A percentile compares a stretch with the other conserved stretches of the same genome.
These are phyloP conservation scores for Fonsecaea multimorphosa DNA, from an alignment of 2,329 filamentous ascomycete genomes.

Conservation along the genomic window DNA sequence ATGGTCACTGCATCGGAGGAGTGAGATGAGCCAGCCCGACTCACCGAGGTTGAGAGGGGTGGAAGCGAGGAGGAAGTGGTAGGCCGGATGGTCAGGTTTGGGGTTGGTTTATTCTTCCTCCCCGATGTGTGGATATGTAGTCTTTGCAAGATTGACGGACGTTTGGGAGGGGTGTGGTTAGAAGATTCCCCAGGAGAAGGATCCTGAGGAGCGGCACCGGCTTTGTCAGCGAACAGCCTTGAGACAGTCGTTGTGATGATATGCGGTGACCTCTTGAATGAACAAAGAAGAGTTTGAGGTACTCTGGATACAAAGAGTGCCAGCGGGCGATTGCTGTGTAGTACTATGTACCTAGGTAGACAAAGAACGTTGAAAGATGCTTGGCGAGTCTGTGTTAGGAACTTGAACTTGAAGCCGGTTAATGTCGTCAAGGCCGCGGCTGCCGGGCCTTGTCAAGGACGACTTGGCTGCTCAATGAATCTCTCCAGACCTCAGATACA, in stretches of 20 bases:
- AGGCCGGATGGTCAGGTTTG: slow-evolving; percentile 34
- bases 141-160: slow-evolving; percentile 37
- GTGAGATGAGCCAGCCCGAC: slow-evolving; percentile 32
- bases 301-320: slow-evolving; percentile 2
- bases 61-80: slow-evolving; percentile 34
- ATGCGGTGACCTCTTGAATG: slow-evolving; percentile 7
- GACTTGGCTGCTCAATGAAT: neutral
- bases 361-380: slow-evolving; percentile 12
- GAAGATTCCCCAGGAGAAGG: slow-evolving; percentile 34
- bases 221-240: slow-evolving; percentile 38
- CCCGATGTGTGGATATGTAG: slow-evolving; percentile 37
- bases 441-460: neutral
- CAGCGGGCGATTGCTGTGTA: slow-evolving; percentile 4
- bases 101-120: slow-evolving; percentile 32
- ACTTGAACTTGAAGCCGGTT: neutral
- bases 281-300: slow-evolving; percentile 19
- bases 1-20: slow-evolving; percentile 37
- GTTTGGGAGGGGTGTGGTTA: slow-evolving; percentile 22
- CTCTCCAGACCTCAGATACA: too few species aligned
- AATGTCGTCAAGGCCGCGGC: neutral
- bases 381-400: neutral
- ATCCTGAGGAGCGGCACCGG: slow-evolving; percentile 38
- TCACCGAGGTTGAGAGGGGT: slow-evolving; percentile 24
- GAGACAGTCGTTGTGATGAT: slow-evolving; percentile 38
- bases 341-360: too few species aligned